Percentiles rank a stretch among this genome's conserved stretches.
These are phyloP conservation scores for Neurospora sp. DNA, from an alignment of 495 filamentous ascomycete species.

Conservation along the genomic window DNA sequence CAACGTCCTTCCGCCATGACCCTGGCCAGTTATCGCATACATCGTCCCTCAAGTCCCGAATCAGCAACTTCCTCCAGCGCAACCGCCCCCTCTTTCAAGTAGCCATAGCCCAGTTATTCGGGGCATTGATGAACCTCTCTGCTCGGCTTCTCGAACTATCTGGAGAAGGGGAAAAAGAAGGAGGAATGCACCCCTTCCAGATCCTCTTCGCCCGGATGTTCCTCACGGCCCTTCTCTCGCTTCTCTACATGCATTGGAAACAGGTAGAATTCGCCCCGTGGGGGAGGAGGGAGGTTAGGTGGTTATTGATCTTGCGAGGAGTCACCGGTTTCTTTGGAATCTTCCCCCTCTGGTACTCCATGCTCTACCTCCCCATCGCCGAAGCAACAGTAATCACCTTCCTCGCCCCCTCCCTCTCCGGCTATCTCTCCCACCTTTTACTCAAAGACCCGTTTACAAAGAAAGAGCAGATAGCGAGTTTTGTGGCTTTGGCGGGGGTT, in stretches of 20 bases:
- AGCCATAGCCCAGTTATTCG: conserved; percentile 70
- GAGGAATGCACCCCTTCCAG: conserved; percentile 69
- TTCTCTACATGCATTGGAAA: conserved; percentile 65
- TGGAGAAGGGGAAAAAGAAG: conserved; percentile 36
- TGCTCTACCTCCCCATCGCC: conserved; percentile 77
- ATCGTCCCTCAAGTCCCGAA: neutral
- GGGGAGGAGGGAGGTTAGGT: conserved; percentile 53
- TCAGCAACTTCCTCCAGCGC: conserved; percentile 24
- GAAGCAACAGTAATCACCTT: conserved; percentile 94
- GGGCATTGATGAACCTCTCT: conserved; percentile 77
- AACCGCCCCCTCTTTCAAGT: conserved; percentile 72
- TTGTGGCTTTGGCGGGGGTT: conserved; percentile 72
- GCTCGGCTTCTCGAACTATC: conserved; percentile 69
- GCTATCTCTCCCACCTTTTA: conserved; percentile 71
- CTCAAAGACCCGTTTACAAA: conserved; percentile 69
- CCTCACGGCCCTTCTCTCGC: conserved; percentile 58
- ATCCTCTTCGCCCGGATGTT: conserved; percentile 80
- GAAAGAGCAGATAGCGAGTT: conserved; percentile 62
- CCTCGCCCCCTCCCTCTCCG: conserved; percentile 70
- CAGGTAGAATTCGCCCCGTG: conserved; percentile 50
- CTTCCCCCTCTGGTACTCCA: conserved; percentile 49
- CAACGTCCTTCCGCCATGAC: neutral
- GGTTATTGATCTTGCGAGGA: too few relatives aligned
- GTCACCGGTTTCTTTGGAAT: too few relatives aligned
- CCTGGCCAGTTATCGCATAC: too few relatives aligned